Evolutionary conservation across 345 rosid genomes (phyloP).

Genomic region (Aquilaria malaccensis): DNA sequence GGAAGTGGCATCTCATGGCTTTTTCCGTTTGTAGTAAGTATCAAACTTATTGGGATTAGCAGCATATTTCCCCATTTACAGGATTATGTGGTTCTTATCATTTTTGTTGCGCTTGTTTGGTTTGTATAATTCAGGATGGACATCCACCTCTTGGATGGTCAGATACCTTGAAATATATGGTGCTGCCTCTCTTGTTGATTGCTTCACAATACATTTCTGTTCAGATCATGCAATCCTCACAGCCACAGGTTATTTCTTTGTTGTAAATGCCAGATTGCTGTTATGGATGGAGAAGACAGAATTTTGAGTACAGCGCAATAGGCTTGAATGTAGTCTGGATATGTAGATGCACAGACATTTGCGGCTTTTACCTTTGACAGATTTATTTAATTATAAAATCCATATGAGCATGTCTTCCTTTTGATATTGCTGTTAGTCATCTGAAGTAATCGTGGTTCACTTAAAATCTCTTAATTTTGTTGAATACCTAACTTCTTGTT

Average conservation of each 20-base stretch:
- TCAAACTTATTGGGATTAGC: slow-evolving; percentile 4
- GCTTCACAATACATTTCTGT: slow-evolving; percentile 75
- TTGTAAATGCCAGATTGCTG: not conserved
- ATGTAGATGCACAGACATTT: not conserved
- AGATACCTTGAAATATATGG: slow-evolving; percentile 87
- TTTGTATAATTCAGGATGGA: slow-evolving; percentile 57
- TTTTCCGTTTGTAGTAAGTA: slow-evolving; percentile 80
- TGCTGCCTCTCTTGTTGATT: slow-evolving; percentile 68
- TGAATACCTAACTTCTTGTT: not conserved
- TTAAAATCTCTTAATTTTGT: too few species aligned
- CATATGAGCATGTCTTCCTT: too few species aligned
- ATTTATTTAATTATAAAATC: too few species aligned
- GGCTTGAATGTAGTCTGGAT: not conserved
- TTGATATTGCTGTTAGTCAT: too few species aligned
- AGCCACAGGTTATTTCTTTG: slow-evolving; percentile 16
- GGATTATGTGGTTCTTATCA: not conserved
- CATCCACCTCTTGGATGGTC: slow-evolving; percentile 98
- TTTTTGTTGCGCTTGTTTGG: not conserved
- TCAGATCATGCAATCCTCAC: slow-evolving; percentile 85
- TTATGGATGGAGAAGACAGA: too few species aligned
- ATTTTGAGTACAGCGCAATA: too few species aligned
- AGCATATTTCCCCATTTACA: not conserved
- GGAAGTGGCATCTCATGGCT: slow-evolving; percentile 94
- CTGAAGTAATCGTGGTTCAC: too few species aligned
- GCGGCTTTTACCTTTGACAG: too few species aligned